Percentiles rank a stretch among this genome's conserved stretches.
These are phyloP conservation scores for Globisporangium nagaii DNA, from an alignment of 352 stramenopile species.

Conservation along the genomic window DNA sequence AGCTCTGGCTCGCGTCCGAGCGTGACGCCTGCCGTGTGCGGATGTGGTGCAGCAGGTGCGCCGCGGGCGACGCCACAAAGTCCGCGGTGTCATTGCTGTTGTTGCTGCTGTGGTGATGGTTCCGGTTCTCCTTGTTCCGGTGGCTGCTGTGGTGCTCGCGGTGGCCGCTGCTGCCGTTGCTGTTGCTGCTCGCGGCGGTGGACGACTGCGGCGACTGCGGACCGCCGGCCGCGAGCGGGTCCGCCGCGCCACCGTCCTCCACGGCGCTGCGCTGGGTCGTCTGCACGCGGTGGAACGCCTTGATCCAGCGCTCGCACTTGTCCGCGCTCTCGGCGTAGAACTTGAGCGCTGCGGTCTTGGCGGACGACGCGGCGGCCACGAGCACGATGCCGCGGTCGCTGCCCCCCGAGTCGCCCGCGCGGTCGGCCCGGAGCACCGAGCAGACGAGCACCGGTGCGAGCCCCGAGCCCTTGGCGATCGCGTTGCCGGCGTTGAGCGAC, in stretches of 20 bases:
- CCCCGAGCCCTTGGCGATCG: conserved; percentile 17
- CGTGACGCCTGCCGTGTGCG: conserved; percentile 14
- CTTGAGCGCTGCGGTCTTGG: conserved; percentile 41
- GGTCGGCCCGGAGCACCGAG: conserved; percentile 47
- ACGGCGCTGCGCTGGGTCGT: conserved; percentile 20
- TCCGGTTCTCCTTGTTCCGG: background rate
- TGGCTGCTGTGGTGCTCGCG: background rate
- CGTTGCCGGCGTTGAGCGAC: conserved; percentile 24
- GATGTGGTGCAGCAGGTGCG: conserved; percentile 22
- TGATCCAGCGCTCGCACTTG: conserved; percentile 42
- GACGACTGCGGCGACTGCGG: background rate
- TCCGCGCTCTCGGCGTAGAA: conserved; percentile 36
- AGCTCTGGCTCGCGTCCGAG: conserved; percentile 20
- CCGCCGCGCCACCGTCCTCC: conserved; percentile 10
- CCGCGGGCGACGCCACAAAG: conserved; percentile 12
- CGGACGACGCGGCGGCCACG: conserved; percentile 23
- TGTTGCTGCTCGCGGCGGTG: conserved; percentile 2
- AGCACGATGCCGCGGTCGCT: conserved; percentile 44
- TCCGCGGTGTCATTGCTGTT: background rate
- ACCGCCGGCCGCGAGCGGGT: conserved; percentile 6
- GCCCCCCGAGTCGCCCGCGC: conserved; percentile 10
- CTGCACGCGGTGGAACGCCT: conserved; percentile 56
- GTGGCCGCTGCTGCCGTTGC: background rate
- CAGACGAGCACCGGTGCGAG: conserved; percentile 37
- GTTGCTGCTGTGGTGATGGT: background rate